Evolutionary conservation across 1,284 basidiomycete genomes (phyloP), one percentile per base, ranked within the genome.

Genomic region (Sporisorium sorghi): DNA sequence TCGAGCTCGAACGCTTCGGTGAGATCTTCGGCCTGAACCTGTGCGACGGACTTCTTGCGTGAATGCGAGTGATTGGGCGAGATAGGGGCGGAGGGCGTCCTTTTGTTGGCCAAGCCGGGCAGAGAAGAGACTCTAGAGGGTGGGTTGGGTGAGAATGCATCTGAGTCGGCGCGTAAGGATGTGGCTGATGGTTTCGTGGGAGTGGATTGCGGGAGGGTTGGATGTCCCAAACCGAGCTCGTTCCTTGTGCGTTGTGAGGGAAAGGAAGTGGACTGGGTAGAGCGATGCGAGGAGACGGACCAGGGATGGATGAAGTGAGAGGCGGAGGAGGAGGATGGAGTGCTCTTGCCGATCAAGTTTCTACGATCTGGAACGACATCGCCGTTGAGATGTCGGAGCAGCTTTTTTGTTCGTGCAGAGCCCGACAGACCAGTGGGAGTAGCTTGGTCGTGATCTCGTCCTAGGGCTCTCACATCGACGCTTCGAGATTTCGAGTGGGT

Each of bases 41-140:
- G 76, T 14, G 77, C 80, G 42, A 82, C 64, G 1, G 78, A 80
- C 55, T 80, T 79, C 50, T 82, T 82, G 50, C 82, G 77, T 19
- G 77, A 78, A 58, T 83, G 82, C 2, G 80, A 80, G 44, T 83
- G 82, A 12, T 59, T 58, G 8, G 72, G 43, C 2, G 72, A 58
- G 48, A 79, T 76, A 5, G 58, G 47, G 15, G 52, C 62, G 5
- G 64, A 69, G 10, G 62, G 52, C 7, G 54, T 56, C 17, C 73
- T 55, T 40, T 57, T 63, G 14, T 47, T 43, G 17, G 26, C 40
- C n/a, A 58, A 35, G 14, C 54, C 51, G 3, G 65, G 58, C 1
- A 68, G 42, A 9, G 71, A 68, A 2, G 71, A 60, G 11, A 57
- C 49, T 12, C 65, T 43, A 4, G 64, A 62, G 8, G 71, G 57